Conservation (phyloP, 306 rosid genomes). For the Chamaecrista fasciculata region DNA sequence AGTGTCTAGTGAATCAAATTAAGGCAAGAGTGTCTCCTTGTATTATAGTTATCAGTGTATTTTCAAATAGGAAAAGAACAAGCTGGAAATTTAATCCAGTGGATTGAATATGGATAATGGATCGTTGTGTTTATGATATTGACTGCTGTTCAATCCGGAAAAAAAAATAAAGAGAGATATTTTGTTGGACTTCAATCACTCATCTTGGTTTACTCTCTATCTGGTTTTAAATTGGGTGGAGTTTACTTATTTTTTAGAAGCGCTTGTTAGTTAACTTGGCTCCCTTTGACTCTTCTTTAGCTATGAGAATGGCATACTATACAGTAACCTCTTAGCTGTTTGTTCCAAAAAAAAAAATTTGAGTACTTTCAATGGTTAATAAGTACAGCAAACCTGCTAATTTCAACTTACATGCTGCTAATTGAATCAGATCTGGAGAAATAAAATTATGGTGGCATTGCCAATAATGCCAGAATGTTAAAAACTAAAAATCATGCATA, state of each 20-base stretch:
- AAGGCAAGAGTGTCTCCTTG: not conserved
- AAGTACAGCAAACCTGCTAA: not conserved
- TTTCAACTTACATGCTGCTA: not conserved
- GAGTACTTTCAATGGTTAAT: not conserved
- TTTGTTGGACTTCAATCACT: not conserved
- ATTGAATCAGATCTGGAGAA: too few species aligned
- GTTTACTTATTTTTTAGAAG: too few species aligned
- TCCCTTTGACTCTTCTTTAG: not conserved
- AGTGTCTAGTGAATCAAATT: not conserved
- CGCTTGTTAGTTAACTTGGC: not conserved
- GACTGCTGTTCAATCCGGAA: not conserved
- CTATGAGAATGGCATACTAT: not conserved
- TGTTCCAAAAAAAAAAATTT: not conserved
- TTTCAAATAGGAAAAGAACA: not conserved
- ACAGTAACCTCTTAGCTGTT: not conserved
- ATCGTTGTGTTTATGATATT: constrained; percentile 3
- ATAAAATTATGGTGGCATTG: not conserved
- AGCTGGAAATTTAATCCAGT: not conserved
- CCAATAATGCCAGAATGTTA: not conserved
- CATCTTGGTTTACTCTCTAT: not conserved
- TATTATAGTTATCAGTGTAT: not conserved
- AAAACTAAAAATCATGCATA: not conserved
- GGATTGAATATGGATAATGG: not conserved
- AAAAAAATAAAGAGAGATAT: too few species aligned
- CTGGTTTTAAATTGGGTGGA: not conserved